A percentile compares a stretch with the other conserved stretches of the same genome.
Evolutionary conservation across 768 basidiomycete species (phyloP).

Genomic region (Hemileccinum impolitum): DNA sequence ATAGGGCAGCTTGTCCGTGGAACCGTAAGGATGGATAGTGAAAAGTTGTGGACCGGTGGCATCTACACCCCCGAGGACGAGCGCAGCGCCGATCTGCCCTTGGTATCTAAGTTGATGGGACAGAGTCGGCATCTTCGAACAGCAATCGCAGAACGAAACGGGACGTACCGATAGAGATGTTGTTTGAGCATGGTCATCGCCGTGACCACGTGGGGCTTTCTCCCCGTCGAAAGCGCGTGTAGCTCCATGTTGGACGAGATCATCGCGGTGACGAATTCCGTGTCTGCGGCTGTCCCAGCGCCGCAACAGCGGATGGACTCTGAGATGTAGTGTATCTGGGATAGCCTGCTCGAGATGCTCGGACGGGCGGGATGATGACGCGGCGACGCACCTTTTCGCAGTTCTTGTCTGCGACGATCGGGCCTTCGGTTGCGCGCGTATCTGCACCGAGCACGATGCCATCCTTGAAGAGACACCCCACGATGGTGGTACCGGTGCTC

Average conservation of each 20-base stretch:
- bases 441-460: slow-evolving; percentile 96
- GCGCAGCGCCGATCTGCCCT: slow-evolving; percentile 90
- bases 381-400: slow-evolving; percentile 84
- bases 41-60: slow-evolving; percentile 90
- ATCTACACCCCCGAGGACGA: slow-evolving; percentile 97
- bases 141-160: not conserved
- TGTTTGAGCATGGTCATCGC: slow-evolving; percentile 99
- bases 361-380: not conserved
- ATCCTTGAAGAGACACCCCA: slow-evolving; percentile 89
- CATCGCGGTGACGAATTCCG: slow-evolving; percentile 90
- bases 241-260: slow-evolving; percentile 97
- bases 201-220: slow-evolving; percentile 91
- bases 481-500: slow-evolving; percentile 96
- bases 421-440: slow-evolving; percentile 91
- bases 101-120: slow-evolving; percentile 85
- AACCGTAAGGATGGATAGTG: slow-evolving; percentile 94
- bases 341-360: not conserved
- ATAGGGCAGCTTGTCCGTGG: slow-evolving; percentile 97
- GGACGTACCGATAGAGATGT: slow-evolving; percentile 78
- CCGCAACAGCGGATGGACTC: slow-evolving; percentile 97
- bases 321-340: slow-evolving; percentile 93
- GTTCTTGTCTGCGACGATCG: slow-evolving; percentile 98
- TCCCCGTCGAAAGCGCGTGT: slow-evolving; percentile 83
- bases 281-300: slow-evolving; percentile 98
- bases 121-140: not conserved